A percentile compares a stretch with the other conserved stretches of the same genome.
Conservation (phyloP, 1,284 basidiomycete species). For the Cryptococcus sp. region DNA sequence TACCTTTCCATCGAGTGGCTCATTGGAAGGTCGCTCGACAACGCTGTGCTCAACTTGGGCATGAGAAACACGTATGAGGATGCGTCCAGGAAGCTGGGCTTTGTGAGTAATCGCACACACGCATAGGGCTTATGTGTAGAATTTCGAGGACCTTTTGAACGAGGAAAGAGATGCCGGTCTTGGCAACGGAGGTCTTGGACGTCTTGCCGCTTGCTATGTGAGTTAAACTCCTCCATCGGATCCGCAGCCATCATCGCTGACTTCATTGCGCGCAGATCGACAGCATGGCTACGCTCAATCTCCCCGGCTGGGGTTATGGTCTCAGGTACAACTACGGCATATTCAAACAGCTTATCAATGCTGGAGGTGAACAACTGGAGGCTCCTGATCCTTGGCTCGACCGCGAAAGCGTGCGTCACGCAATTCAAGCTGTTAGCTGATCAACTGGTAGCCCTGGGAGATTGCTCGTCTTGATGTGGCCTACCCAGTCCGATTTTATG, state of each 20-base stretch:
- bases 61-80: conserved; percentile 72
- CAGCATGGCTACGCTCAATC: conserved; percentile 68
- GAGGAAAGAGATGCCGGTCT: conserved; percentile 86
- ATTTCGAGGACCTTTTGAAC: conserved; percentile 79
- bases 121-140: conserved; percentile 40
- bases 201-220: conserved; percentile 90
- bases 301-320: conserved; percentile 86
- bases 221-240: conserved; percentile 5
- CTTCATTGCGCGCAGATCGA: conserved; percentile 37
- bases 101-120: conserved; percentile 33
- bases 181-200: conserved; percentile 80
- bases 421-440: not conserved
- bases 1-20: conserved; percentile 76
- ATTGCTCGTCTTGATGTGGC: conserved; percentile 79
- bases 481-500: conserved; percentile 75
- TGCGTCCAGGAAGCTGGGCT: conserved; percentile 71
- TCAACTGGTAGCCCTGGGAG: conserved; percentile 63
- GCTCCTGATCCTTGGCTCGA: conserved; percentile 92
- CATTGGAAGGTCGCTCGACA: conserved; percentile 83
- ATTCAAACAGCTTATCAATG: conserved; percentile 80
- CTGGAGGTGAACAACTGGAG: conserved; percentile 74
- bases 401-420: conserved; percentile 64
- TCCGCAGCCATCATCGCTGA: not conserved
- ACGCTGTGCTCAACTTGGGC: conserved; percentile 82
- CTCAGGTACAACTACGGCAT: conserved; percentile 84